Evolutionary conservation across 2,329 filamentous ascomycete genomes (phyloP).

Genomic region (Botrytis cinerea): DNA sequence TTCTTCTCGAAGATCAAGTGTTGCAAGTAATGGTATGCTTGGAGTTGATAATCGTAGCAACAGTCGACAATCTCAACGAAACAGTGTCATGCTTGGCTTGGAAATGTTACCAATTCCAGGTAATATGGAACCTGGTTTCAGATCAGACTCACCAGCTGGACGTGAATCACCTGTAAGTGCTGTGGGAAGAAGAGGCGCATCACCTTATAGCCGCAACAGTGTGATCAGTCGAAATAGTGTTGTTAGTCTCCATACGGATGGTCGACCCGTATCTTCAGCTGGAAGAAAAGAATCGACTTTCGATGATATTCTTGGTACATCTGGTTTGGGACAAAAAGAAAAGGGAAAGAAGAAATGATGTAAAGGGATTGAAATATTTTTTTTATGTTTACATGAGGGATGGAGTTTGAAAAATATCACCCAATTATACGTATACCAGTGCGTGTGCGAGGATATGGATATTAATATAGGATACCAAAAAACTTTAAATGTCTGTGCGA

Average conservation of each 20-base stretch:
- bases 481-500: not conserved
- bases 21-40: slow-evolving; percentile 14
- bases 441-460: not conserved
- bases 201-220: slow-evolving; percentile 19
- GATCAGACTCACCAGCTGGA: slow-evolving; percentile 6
- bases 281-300: slow-evolving; percentile 44
- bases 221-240: not conserved
- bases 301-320: slow-evolving; percentile 50
- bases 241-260: not conserved
- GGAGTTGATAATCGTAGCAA: slow-evolving; percentile 10
- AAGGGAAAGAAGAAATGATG: slow-evolving; percentile 32
- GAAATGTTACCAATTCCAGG: slow-evolving; percentile 37
- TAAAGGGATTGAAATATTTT: not conserved
- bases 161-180: slow-evolving; percentile 11
- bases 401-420: slow-evolving; percentile 3
- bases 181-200: slow-evolving; percentile 5
- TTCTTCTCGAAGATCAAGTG: slow-evolving; percentile 22
- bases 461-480: slow-evolving; percentile 9
- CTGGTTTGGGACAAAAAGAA: slow-evolving; percentile 45
- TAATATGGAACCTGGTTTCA: slow-evolving; percentile 13
- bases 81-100: slow-evolving; percentile 38
- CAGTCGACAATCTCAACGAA: slow-evolving; percentile 31
- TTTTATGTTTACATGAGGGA: slow-evolving; percentile 11
- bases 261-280: slow-evolving; percentile 9
- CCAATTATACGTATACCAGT: not conserved